Evolutionary conservation across 306 rosid species (phyloP).

Genomic region (Sicyos baderoa): DNA sequence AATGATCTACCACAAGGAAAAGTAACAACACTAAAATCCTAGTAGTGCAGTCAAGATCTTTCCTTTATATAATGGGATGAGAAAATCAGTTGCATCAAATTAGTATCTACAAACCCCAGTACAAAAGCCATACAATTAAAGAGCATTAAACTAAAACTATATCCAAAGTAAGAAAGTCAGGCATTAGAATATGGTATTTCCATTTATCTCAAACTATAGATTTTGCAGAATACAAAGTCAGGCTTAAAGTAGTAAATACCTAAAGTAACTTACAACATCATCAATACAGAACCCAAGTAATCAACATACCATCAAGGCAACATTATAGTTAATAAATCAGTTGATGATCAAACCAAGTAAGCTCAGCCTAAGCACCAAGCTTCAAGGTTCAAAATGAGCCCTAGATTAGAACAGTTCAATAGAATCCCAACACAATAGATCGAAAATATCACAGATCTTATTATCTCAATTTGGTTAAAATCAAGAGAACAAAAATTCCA

Average conservation of each 20-base stretch:
- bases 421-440: not conserved
- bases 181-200: not conserved
- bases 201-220: not conserved
- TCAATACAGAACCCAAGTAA: not conserved
- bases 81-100: not conserved
- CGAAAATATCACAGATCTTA: not conserved
- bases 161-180: not conserved
- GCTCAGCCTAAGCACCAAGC: too few species aligned
- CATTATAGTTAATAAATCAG: not conserved
- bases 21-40: not conserved
- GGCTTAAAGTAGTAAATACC: not conserved
- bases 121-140: not conserved
- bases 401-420: not conserved
- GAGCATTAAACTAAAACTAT: not conserved
- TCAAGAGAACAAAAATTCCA: not conserved
- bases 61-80: not conserved
- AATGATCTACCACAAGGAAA: not conserved
- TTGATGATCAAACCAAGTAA: not conserved
- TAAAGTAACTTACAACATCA: not conserved
- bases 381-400: not conserved
- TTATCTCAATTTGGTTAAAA: not conserved
- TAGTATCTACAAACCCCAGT: not conserved
- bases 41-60: not conserved
- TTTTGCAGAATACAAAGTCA: not conserved
- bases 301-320: not conserved